Evolutionary conservation across 208 protist genomes (phyloP).

Genomic region (Leishmania mexicana): DNA sequence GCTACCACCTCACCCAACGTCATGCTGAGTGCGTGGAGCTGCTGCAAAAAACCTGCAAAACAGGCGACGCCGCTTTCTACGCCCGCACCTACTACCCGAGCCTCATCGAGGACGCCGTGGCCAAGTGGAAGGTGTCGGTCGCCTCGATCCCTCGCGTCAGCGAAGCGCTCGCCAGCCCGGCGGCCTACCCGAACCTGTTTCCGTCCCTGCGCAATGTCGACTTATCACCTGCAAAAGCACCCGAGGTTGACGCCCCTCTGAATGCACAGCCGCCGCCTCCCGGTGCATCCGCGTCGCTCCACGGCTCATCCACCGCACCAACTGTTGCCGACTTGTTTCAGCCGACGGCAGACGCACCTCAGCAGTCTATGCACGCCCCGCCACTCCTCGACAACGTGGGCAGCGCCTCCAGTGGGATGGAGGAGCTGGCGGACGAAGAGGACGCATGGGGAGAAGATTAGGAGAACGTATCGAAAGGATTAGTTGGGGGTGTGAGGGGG

Average conservation of each 20-base stretch:
- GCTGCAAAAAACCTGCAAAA: conserved; percentile 76
- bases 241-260: not conserved
- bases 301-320: not conserved
- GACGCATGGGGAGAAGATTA: conserved; percentile 11
- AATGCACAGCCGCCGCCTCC: not conserved
- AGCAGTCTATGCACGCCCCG: not conserved
- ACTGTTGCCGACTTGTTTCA: not conserved
- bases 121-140: conserved; percentile 92
- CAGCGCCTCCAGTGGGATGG: conserved; percentile 3
- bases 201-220: conserved; percentile 38
- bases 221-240: not conserved
- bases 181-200: conserved; percentile 96
- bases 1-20: conserved; percentile 80
- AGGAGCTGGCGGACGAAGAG: conserved; percentile 14
- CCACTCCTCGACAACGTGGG: not conserved
- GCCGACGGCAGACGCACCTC: not conserved
- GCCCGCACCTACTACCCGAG: conserved; percentile 94
- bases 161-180: conserved; percentile 93
- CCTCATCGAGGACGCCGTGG: conserved; percentile 75
- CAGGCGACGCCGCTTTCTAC: conserved; percentile 96
- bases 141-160: conserved; percentile 65
- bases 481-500: not conserved
- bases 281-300: not conserved
- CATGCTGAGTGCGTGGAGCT: conserved; percentile 90
- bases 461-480: not conserved